phyloP scores from a whole-genome alignment of 495 filamentous ascomycete species.

The Tuber melanosporum region DNA sequence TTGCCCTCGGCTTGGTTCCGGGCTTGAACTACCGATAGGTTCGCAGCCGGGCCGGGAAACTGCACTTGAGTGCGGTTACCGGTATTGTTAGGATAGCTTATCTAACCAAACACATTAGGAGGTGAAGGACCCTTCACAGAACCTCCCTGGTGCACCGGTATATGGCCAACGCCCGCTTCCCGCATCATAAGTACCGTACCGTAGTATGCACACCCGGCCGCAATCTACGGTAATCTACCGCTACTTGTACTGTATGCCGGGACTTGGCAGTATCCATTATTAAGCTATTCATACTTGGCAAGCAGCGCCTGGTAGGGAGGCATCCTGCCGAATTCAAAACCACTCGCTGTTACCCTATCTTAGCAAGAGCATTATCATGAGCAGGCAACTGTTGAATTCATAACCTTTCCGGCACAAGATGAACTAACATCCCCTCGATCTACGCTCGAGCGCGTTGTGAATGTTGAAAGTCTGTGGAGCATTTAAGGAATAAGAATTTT shows the following conservation, averaged over 20 bases:
- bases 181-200: not conserved
- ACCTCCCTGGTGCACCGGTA: not conserved
- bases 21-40: too few relatives aligned
- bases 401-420: not conserved
- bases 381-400: too few relatives aligned
- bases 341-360: not conserved
- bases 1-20: too few relatives aligned
- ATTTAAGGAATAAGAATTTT: too few relatives aligned
- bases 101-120: too few relatives aligned
- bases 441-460: too few relatives aligned
- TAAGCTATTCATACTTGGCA: not conserved
- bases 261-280: not conserved
- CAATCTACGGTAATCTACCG: not conserved
- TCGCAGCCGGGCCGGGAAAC: too few relatives aligned
- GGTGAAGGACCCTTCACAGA: not conserved
- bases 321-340: not conserved
- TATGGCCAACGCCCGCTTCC: not conserved
- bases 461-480: too few relatives aligned
- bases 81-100: too few relatives aligned
- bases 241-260: not conserved
- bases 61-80: too few relatives aligned
- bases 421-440: too few relatives aligned
- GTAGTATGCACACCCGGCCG: not conserved
- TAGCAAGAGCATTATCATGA: not conserved
- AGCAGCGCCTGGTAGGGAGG: not conserved